These are phyloP conservation scores for Ganoderma multipileum DNA, from an alignment of 1,284 basidiomycete species.

Conservation along the genomic window DNA sequence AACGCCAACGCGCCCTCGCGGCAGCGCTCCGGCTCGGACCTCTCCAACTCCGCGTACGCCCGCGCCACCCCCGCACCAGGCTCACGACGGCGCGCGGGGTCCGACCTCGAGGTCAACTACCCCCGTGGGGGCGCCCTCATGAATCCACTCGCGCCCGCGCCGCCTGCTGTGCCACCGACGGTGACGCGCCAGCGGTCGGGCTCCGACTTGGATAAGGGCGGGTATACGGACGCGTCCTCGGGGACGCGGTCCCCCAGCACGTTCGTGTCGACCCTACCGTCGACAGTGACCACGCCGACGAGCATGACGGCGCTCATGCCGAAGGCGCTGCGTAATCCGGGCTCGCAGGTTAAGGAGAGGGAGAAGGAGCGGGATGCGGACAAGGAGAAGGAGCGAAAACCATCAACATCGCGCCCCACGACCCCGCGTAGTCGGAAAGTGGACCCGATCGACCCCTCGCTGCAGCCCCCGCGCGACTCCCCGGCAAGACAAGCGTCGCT, in stretches of 20 bases:
- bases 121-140: neutral
- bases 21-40: constrained; percentile 2
- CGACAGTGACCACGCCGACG: constrained; percentile 19
- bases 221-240: neutral
- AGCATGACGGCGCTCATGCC: constrained; percentile 21
- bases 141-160: neutral
- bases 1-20: neutral
- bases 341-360: neutral
- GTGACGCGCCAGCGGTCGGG: constrained; percentile 1
- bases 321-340: neutral
- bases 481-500: neutral
- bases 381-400: neutral
- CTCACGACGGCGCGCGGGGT: constrained; percentile 11
- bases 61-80: constrained; percentile 2
- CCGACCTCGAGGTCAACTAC: constrained; percentile 12
- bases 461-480: constrained; percentile 15
- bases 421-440: constrained; percentile 17
- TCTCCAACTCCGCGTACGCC: neutral
- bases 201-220: neutral
- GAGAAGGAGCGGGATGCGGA: neutral
- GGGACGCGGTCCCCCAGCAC: neutral
- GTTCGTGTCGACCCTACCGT: constrained; percentile 8
- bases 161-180: neutral
- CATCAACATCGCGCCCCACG: neutral
- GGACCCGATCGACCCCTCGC: constrained; percentile 27